Conservation (phyloP, 306 rosid species). For the Gleditsia sinensis region DNA sequence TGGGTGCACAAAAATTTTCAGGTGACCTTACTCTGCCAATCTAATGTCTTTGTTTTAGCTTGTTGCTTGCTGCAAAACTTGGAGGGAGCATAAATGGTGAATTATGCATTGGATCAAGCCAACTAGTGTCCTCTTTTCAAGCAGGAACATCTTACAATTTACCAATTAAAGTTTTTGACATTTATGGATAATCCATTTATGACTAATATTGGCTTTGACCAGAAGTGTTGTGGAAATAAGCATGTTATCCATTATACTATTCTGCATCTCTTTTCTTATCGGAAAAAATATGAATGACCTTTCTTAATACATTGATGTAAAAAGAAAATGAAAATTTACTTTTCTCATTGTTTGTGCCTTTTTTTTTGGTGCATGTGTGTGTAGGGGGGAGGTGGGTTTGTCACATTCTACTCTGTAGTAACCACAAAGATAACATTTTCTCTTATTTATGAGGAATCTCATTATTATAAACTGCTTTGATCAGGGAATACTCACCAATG, state of each 20-base stretch:
- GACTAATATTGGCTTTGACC: background rate
- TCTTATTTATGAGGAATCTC: conserved; percentile 29
- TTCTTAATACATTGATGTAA: background rate
- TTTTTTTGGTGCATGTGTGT: background rate
- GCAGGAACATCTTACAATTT: background rate
- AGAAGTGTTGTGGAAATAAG: background rate
- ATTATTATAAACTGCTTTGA: conserved; percentile 33
- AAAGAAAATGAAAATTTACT: background rate
- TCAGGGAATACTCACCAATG: conserved; percentile 93
- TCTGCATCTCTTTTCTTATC: background rate
- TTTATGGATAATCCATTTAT: background rate
- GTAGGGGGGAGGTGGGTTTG: background rate
- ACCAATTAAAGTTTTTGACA: background rate
- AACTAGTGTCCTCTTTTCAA: background rate
- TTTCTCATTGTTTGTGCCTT: background rate
- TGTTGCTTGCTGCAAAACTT: conserved; percentile 22
- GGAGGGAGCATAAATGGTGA: background rate
- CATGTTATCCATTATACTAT: background rate
- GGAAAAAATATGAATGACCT: background rate
- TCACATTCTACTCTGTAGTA: background rate
- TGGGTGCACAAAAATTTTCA: conserved; percentile 97
- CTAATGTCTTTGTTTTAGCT: background rate
- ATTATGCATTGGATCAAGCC: background rate
- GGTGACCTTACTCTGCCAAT: conserved; percentile 51
- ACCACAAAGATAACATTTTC: background rate